Base-by-base conservation (phyloP, 2,329 filamentous ascomycete genomes). In the Colletotrichum zoysiae region DNA sequence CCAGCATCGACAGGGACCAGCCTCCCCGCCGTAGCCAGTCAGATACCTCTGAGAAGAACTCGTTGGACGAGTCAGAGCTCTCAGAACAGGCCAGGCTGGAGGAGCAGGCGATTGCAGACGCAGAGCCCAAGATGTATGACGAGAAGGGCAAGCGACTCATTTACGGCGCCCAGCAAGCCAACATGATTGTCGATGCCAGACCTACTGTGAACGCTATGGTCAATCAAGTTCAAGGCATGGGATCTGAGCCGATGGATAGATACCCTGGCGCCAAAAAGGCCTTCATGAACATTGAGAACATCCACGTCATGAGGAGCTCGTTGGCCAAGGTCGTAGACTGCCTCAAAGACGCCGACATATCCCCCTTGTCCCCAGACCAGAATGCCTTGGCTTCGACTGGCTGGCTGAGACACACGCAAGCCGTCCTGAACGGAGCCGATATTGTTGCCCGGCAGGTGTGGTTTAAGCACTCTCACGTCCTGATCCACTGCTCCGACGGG, bases 401-500 rank as follows among this genome's bases (percentile, higher is more conserved):
- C 35, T 99, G 96, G 96, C 83, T 98, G 59, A 94, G 93, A 77
- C 95, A 99, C 78, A 97, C 98, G 67, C 88, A 89, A 30, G 91
- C 91, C 38, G 90, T 99, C 57, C 84, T 99, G 20, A 93, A 96
- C 73, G 96, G 96, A 1, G 92, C 95, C 7, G 89, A 91, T 60
- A 86, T 97, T 68, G 97, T 98, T 76, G 92, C 95, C 40, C 88
- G 93, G 42, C 94, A 96, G 77, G 91, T 99, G 44, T 96, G 95
- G 40, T 91, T 98, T 70, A 93, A 94, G 75, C 95, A 98, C 78
- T 97, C 95, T 1, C 95, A 99, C 79, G 95, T 97, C 14, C 85
- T 99, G 57, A 97, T 99, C 60, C 96, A 99, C 82, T 99, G 96
- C 82, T 98, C 96, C 2, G 96, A 99, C 81, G 96, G 96, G 5